Evolutionary conservation across 805 yeast genomes (phyloP), one percentile per base, ranked within the genome.

Genomic region (Pichia pseudocactophila): DNA sequence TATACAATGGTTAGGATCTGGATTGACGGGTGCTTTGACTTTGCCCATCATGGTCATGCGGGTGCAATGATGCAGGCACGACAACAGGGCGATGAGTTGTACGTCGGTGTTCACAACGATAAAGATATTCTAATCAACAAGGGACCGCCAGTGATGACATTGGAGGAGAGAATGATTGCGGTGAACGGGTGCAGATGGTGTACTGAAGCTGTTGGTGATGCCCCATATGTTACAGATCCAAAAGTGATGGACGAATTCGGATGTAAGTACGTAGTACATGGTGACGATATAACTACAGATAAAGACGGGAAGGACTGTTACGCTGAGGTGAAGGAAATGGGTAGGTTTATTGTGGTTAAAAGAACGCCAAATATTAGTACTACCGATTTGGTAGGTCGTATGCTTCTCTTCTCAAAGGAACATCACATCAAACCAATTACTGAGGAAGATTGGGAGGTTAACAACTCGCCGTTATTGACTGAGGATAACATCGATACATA

Each of bases 21-120:
- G 98, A 78, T 92, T 25, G 98, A 92, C 61, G 98, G 98, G 0
- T 92, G 98, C 59, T 92, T 92, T 64, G 98, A 92, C 62, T 92
- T 92, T 65, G 86, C 95, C 34, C 98, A 92, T 60, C 97, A 92
- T 57, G 97, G 95, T 61, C 98, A 92, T 55, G 95, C 97, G 3
- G 97, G 97, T 26, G 98, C 97, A 17, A 79, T 92, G 75, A 64
- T 85, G 43, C 98, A 92, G 60, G 96, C 98, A 0, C 73, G 95
- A 32, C 85, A 80, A 53, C 71, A 83, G 15, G 96, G 96, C 9
- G 66, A 69, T 22, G 86, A 77, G 48, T 71, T 88, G 34, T 76
- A 66, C 43, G 95, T 86, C 11, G 98, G 98, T 1, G 85, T 92
- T 17, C 98, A 92, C 61, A 78, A 85, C 3, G 98, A 92, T 61